phyloP scores from a whole-genome alignment of 2,329 filamentous ascomycete genomes.

The Bipolaris zeicola region DNA sequence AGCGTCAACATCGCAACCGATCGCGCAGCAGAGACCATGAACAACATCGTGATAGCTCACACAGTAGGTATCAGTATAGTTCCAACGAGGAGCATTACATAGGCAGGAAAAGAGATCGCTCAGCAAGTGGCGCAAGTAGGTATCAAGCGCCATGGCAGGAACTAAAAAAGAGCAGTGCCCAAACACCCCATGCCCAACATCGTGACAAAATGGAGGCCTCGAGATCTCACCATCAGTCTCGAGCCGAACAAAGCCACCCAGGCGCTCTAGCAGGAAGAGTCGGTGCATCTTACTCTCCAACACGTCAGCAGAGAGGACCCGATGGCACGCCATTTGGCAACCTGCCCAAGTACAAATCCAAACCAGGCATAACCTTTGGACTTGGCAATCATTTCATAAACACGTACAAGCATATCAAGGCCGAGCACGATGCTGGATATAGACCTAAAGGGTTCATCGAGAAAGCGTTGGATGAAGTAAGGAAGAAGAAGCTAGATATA shows the following conservation, averaged over 20 bases:
- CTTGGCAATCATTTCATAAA: constrained; percentile 25
- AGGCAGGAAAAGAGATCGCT: not conserved
- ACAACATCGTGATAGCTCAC: not conserved
- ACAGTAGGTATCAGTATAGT: not conserved
- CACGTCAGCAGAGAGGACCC: constrained; percentile 11
- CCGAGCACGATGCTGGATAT: constrained; percentile 24
- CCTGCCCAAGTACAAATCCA: constrained; percentile 25
- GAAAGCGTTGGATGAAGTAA: constrained; percentile 16
- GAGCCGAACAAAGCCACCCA: not conserved
- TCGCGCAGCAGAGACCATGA: not conserved
- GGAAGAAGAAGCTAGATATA: constrained; percentile 8
- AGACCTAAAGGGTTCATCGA: constrained; percentile 20
- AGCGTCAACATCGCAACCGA: not conserved
- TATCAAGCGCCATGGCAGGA: constrained; percentile 7
- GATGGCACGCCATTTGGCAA: constrained; percentile 25
- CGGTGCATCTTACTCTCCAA: constrained; percentile 1
- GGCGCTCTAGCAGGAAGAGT: not conserved
- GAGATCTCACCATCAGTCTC: not conserved
- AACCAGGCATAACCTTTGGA: constrained; percentile 22
- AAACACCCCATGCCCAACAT: not conserved
- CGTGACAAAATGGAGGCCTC: not conserved
- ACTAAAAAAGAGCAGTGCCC: not conserved
- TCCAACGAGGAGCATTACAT: not conserved
- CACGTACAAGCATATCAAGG: constrained; percentile 31
- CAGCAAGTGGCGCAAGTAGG: not conserved